Evolutionary conservation across 371 early-diverging fungal genomes (phyloP).

Genomic region (Mucor racemosus): DNA sequence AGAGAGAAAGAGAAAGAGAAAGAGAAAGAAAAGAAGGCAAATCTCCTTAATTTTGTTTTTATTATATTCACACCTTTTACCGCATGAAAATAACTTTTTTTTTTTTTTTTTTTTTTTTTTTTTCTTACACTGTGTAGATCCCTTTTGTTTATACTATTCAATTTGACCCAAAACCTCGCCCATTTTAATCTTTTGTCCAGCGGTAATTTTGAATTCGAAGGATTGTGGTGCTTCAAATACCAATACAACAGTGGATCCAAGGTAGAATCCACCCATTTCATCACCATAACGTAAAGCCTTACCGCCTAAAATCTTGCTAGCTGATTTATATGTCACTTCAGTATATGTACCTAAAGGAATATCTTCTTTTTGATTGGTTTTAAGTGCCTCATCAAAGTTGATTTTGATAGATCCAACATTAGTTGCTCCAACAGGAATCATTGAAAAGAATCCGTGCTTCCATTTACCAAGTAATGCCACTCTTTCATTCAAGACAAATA

Average conservation of each 20-base stretch:
- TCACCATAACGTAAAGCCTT: slow-evolving; percentile 77
- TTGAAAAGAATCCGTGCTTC: slow-evolving; percentile 93
- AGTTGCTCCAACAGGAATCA: slow-evolving; percentile 97
- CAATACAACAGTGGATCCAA: slow-evolving; percentile 96
- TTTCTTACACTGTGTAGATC: not conserved
- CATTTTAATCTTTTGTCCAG: slow-evolving; percentile 80
- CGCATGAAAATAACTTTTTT: not conserved
- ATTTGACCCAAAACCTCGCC: slow-evolving; percentile 82
- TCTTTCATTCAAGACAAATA: slow-evolving; percentile 96
- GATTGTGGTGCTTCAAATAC: slow-evolving; percentile 93
- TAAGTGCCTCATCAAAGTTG: slow-evolving; percentile 85
- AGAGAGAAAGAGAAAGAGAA: slow-evolving; percentile 4
- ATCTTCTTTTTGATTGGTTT: slow-evolving; percentile 71
- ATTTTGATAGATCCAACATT: slow-evolving; percentile 96
- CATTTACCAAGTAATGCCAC: slow-evolving; percentile 91
- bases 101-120: slow-evolving; percentile 4
- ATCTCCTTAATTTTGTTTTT: not conserved
- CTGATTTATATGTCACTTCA: slow-evolving; percentile 73
- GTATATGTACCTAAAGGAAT: slow-evolving; percentile 76
- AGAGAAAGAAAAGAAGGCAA: not conserved
- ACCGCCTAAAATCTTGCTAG: slow-evolving; percentile 68
- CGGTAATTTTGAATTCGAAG: slow-evolving; percentile 78
- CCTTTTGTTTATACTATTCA: slow-evolving; percentile 11
- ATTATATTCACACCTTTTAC: not conserved
- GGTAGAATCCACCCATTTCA: slow-evolving; percentile 93